Percentiles rank a stretch among this genome's conserved stretches.
Evolutionary conservation across 2,329 filamentous ascomycete species (phyloP).

Genomic region (Arthrobotrys entomopaga): DNA sequence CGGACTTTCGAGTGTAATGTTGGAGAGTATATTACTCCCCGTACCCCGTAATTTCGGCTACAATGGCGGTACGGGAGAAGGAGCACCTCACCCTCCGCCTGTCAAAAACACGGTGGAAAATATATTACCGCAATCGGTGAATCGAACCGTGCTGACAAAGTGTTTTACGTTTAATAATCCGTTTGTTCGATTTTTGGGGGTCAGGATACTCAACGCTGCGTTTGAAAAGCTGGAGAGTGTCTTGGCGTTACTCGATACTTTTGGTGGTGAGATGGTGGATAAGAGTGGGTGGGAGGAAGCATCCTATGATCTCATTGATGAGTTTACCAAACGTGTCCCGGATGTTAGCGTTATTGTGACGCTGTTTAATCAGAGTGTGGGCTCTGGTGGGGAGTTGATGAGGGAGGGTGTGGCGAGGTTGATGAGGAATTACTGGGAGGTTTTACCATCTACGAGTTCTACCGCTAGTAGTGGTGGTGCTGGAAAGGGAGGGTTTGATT

Average conservation of each 20-base stretch:
- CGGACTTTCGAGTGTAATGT: slow-evolving; percentile 88
- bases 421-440: slow-evolving; percentile 83
- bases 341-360: slow-evolving; percentile 82
- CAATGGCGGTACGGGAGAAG: slow-evolving; percentile 63
- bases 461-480: slow-evolving; percentile 62
- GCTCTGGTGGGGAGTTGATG: slow-evolving; percentile 74
- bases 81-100: slow-evolving; percentile 75
- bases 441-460: slow-evolving; percentile 69
- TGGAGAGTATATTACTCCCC: slow-evolving; percentile 78
- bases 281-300: slow-evolving; percentile 60
- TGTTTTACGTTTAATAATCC: slow-evolving; percentile 78
- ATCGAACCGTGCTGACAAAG: slow-evolving; percentile 78
- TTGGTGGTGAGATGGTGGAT: slow-evolving; percentile 55
- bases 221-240: slow-evolving; percentile 79
- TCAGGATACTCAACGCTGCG: slow-evolving; percentile 79
- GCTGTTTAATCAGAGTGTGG: slow-evolving; percentile 75
- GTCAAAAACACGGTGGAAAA: slow-evolving; percentile 83
- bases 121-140: slow-evolving; percentile 83
- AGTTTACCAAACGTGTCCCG: slow-evolving; percentile 82
- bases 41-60: slow-evolving; percentile 79
- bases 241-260: slow-evolving; percentile 67
- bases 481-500: slow-evolving; percentile 81
- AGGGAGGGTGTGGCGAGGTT: slow-evolving; percentile 81
- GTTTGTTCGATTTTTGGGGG: slow-evolving; percentile 83
- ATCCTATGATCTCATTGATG: slow-evolving; percentile 71